Base-by-base conservation (phyloP, 2,329 filamentous ascomycete species). In the Penicillium sp. region DNA sequence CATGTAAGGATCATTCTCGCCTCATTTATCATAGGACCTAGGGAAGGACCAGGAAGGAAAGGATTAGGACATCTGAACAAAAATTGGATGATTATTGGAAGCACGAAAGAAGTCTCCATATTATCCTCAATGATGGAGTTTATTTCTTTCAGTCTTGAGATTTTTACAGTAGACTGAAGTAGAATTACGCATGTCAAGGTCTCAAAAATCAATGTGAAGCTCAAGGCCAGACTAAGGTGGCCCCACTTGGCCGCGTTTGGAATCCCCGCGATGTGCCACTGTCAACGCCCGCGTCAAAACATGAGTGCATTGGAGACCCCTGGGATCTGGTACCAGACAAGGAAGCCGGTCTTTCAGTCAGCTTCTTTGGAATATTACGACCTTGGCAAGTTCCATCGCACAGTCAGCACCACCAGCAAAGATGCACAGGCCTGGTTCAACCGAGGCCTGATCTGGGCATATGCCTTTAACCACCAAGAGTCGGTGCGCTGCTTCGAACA, bases 391-490 rank as follows among this genome's bases (percentile, higher is more conserved):
- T 70, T 64, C 41, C 72, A 73, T 55, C 77, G 70, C 16, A 46
- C 60, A 9, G 52, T 73, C 24, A 69, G 51, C 44, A 72, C 68
- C 10, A 49, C 29, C 13, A 66, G 51, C 47, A 23, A 53, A 9
- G 62, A 67, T 45, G 69, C 71, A 8, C 71, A 74, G 50, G 48
- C 38, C 2, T 75, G 72, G 72, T 74, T 74, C 50, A 56, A 71
- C 31, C 67, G 71, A 2, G 71, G 70, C 26, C 60, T 75, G 0
- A 57, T 69, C 21, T 75, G 71, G 70, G 66, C 63, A 8, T 75
- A 73, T 45, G 63, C 64, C 21, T 75, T 74, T 64, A 74, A 74
- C 49, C 71, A 74, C 42, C 63, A 69, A 21, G 72, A 73, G 47
- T 68, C 68, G 2, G 62, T 50, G 8, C 53, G 52, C 34, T 74